Evolutionary conservation across 2,329 filamentous ascomycete species (phyloP).

Genomic region (Penicillium sp.): DNA sequence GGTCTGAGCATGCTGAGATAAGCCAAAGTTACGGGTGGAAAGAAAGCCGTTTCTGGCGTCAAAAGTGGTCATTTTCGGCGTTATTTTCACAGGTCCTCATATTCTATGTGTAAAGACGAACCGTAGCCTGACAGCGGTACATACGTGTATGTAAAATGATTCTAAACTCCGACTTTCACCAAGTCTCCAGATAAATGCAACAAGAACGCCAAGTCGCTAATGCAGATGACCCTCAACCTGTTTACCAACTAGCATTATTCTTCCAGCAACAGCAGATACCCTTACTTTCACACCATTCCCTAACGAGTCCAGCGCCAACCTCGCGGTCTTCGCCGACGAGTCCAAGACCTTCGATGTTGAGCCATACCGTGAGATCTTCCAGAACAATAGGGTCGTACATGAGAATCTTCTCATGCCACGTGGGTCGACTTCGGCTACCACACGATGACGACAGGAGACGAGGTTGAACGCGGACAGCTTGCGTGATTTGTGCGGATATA

Average conservation of each 20-base stretch:
- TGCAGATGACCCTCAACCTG: background rate
- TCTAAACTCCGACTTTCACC: background rate
- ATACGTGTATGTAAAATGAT: background rate
- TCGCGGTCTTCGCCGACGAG: conserved; percentile 63
- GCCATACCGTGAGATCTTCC: conserved; percentile 78
- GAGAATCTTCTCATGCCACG: conserved; percentile 89
- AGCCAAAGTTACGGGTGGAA: too few species aligned
- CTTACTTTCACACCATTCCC: conserved; percentile 84
- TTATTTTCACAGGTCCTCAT: too few species aligned
- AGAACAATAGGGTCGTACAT: conserved; percentile 88
- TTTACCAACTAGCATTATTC: conserved; percentile 34
- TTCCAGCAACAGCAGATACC: conserved; percentile 78
- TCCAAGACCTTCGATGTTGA: conserved; percentile 68
- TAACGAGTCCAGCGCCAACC: conserved; percentile 63
- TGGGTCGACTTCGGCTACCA: conserved; percentile 47
- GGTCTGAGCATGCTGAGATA: too few species aligned
- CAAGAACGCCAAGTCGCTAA: background rate
- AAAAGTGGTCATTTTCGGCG: too few species aligned
- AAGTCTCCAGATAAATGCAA: background rate
- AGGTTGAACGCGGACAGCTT: conserved; percentile 46
- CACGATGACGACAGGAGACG: conserved; percentile 27
- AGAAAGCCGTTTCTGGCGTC: too few species aligned
- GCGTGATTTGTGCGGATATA: conserved; percentile 49
- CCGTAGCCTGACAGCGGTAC: background rate
- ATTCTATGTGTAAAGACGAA: too few species aligned